phyloP scores from a whole-genome alignment of 2,329 filamentous ascomycete species.

The Sphaerostilbella broomeana region DNA sequence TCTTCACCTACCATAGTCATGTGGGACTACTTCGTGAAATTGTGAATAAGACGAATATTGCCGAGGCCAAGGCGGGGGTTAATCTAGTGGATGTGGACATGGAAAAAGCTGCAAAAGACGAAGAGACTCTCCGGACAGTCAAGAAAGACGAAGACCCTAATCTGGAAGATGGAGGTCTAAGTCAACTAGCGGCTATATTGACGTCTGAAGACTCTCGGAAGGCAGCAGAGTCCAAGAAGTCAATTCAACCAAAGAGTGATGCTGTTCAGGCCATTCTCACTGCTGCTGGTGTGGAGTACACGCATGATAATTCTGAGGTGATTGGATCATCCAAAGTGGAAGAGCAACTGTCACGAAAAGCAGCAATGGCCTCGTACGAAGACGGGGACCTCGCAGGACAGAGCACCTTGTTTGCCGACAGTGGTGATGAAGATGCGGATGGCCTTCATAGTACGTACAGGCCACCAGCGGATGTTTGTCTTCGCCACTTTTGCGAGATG shows the following conservation, averaged over 20 bases:
- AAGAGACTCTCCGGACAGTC: conserved; percentile 36
- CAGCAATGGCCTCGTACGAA: conserved; percentile 52
- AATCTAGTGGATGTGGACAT: conserved; percentile 71
- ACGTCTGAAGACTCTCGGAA: conserved; percentile 41
- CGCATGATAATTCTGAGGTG: conserved; percentile 93
- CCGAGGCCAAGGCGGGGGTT: conserved; percentile 82
- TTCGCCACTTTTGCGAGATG: conserved; percentile 87
- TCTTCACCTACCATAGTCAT: conserved; percentile 75
- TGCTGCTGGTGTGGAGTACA: conserved; percentile 85
- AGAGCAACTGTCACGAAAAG: conserved; percentile 70
- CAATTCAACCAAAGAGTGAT: conserved; percentile 50
- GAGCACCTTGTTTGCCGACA: conserved; percentile 53
- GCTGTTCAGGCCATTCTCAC: conserved; percentile 84
- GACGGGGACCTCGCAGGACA: conserved; percentile 41
- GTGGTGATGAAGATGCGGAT: conserved; percentile 25
- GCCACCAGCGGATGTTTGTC: conserved; percentile 66
- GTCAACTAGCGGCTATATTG: conserved; percentile 57
- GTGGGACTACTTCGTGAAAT: conserved; percentile 85
- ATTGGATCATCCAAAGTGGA: conserved; percentile 91
- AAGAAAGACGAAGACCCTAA: conserved; percentile 43
- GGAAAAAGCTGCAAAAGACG: conserved; percentile 51
- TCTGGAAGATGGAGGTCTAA: conserved; percentile 60
- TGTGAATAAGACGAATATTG: conserved; percentile 96
- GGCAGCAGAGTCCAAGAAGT: conserved; percentile 27
- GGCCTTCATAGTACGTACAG: conserved; percentile 47